phyloP scores from a whole-genome alignment of 2,329 filamentous ascomycete species.

The Apiospora saccharicola region DNA sequence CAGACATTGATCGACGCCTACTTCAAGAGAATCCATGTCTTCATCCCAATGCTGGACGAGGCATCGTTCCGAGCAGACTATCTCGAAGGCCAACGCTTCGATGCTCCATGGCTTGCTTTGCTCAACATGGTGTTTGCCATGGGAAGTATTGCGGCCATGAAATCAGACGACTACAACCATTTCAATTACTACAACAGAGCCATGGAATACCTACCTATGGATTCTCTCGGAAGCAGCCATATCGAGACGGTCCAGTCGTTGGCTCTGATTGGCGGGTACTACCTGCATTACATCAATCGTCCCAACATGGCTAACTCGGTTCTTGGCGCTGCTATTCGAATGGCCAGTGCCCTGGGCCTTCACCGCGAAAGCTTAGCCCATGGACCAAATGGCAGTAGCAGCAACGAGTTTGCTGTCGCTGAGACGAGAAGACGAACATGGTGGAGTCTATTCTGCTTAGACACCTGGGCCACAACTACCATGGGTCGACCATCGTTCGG shows the following conservation, averaged over 20 bases:
- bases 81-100: constrained; percentile 66
- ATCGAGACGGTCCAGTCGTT: constrained; percentile 78
- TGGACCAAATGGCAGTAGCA: constrained; percentile 42
- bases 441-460: constrained; percentile 78
- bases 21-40: constrained; percentile 75
- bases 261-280: constrained; percentile 76
- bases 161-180: constrained; percentile 70
- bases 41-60: constrained; percentile 78
- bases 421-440: constrained; percentile 73
- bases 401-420: constrained; percentile 57
- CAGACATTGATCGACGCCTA: constrained; percentile 77
- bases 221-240: constrained; percentile 73
- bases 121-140: constrained; percentile 81
- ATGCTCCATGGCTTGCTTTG: constrained; percentile 74
- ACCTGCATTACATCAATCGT: constrained; percentile 79
- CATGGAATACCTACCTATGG: constrained; percentile 71
- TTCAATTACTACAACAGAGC: constrained; percentile 74
- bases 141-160: constrained; percentile 74
- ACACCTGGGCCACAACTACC: constrained; percentile 77
- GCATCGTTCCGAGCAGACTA: constrained; percentile 72
- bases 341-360: constrained; percentile 77
- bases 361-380: constrained; percentile 67
- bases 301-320: constrained; percentile 80
- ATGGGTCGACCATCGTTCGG: constrained; percentile 75
- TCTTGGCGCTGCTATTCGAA: constrained; percentile 73